phyloP scores from a whole-genome alignment of 331 rosid genomes.

The Phaseolus coccineus region DNA sequence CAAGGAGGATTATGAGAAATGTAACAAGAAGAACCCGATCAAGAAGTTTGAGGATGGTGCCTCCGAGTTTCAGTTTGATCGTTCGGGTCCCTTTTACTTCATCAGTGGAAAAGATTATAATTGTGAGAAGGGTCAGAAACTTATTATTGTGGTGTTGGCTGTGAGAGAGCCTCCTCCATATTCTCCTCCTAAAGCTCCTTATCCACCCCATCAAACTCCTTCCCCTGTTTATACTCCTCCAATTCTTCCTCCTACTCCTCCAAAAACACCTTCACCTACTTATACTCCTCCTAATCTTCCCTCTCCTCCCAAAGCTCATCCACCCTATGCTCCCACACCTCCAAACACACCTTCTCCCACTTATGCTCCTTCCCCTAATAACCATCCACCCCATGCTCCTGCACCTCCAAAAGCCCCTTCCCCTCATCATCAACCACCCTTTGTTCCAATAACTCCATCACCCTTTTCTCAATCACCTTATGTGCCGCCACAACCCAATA shows the following conservation, averaged over 20 bases:
- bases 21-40: conserved; percentile 70
- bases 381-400: neutral
- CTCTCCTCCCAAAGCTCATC: neutral
- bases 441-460: conserved; percentile 30
- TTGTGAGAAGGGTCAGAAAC: conserved; percentile 82
- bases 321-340: conserved; percentile 36
- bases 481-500: neutral
- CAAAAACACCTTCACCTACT: neutral
- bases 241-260: conserved; percentile 13
- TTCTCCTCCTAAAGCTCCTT: conserved; percentile 6
- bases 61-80: conserved; percentile 59
- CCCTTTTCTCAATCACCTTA: conserved; percentile 20
- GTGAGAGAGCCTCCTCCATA: conserved; percentile 35
- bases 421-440: too few relatives aligned
- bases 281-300: conserved; percentile 18
- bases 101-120: conserved; percentile 66
- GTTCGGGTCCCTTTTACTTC: conserved; percentile 80
- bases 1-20: conserved; percentile 67
- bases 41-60: conserved; percentile 71
- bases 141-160: conserved; percentile 65
- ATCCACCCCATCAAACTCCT: neutral
- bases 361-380: neutral
- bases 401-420: conserved; percentile 25
- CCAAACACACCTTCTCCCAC: conserved; percentile 31
- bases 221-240: neutral